These are phyloP conservation scores for Isochrysis galbana DNA, from an alignment of 78 protist genomes.

Conservation along the genomic window DNA sequence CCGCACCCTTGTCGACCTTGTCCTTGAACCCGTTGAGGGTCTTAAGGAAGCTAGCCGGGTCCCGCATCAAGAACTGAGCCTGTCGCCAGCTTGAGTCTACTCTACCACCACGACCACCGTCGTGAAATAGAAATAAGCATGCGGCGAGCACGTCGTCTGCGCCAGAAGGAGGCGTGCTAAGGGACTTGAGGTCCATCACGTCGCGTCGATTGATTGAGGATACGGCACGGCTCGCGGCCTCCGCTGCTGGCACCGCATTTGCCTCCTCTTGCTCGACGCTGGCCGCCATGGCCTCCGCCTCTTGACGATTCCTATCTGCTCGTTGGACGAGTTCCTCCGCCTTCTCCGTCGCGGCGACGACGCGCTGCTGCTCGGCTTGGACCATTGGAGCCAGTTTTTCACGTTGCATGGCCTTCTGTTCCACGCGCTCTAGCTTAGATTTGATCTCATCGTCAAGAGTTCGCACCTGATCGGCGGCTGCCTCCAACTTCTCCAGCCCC, in stretches of 20 bases:
- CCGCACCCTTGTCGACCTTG: constrained; percentile 36
- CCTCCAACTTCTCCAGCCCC: constrained; percentile 55
- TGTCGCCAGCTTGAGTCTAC: constrained; percentile 55
- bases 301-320: constrained; percentile 32
- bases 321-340: constrained; percentile 56
- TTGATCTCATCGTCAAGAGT: constrained; percentile 31
- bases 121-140: constrained; percentile 36
- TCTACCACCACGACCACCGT: constrained; percentile 33
- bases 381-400: constrained; percentile 53
- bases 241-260: constrained; percentile 73
- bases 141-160: constrained; percentile 63
- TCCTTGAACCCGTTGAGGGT: constrained; percentile 34
- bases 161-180: constrained; percentile 68
- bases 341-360: constrained; percentile 44
- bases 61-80: constrained; percentile 50
- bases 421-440: background rate
- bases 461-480: constrained; percentile 6
- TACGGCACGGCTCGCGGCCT: constrained; percentile 75
- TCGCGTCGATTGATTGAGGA: constrained; percentile 64
- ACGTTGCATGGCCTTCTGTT: constrained; percentile 25
- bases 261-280: constrained; percentile 60
- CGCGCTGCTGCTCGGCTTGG: constrained; percentile 61
- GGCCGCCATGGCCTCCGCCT: constrained; percentile 1
- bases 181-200: constrained; percentile 69
- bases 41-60: constrained; percentile 49